Evolutionary conservation across 352 stramenopile genomes (phyloP).

Genomic region (Peronospora farinosa): DNA sequence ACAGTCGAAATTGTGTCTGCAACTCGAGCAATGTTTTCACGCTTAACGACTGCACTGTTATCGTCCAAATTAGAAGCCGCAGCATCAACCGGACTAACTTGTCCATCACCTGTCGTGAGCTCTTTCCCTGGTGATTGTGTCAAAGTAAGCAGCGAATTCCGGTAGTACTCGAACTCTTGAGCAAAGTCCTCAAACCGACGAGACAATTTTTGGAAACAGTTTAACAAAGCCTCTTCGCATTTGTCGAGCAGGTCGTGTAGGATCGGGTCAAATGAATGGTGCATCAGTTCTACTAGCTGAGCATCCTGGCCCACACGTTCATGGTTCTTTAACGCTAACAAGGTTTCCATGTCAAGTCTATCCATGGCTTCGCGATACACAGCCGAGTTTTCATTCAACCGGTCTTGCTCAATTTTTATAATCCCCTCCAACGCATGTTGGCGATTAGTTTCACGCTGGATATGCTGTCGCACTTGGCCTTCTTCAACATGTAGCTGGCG

Average conservation of each 20-base stretch:
- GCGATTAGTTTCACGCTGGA: slow-evolving; percentile 49
- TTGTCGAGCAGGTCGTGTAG: slow-evolving; percentile 52
- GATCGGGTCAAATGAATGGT: slow-evolving; percentile 64
- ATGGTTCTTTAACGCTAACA: slow-evolving; percentile 46
- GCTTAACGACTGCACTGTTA: slow-evolving; percentile 36
- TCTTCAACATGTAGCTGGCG: slow-evolving; percentile 50
- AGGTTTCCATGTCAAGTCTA: slow-evolving; percentile 40
- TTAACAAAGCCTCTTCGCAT: slow-evolving; percentile 64
- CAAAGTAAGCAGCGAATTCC: slow-evolving; percentile 46
- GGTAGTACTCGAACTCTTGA: slow-evolving; percentile 79
- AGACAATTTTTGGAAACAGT: slow-evolving; percentile 55
- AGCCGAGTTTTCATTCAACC: slow-evolving; percentile 43
- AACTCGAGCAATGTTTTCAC: slow-evolving; percentile 36
- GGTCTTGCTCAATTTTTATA: slow-evolving; percentile 68
- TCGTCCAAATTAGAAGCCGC: slow-evolving; percentile 18
- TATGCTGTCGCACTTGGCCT: slow-evolving; percentile 41
- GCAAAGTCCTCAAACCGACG: slow-evolving; percentile 65
- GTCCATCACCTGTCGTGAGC: slow-evolving; percentile 11
- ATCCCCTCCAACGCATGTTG: slow-evolving; percentile 58
- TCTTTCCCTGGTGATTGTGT: slow-evolving; percentile 17
- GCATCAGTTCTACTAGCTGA: slow-evolving; percentile 58
- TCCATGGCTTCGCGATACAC: slow-evolving; percentile 58
- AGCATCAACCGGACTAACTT: slow-evolving; percentile 7
- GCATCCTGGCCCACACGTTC: slow-evolving; percentile 53
- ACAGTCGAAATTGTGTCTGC: slow-evolving; percentile 1